These are phyloP conservation scores for Flagelloscypha sp. DNA, from an alignment of 768 basidiomycete genomes.

Conservation along the genomic window DNA sequence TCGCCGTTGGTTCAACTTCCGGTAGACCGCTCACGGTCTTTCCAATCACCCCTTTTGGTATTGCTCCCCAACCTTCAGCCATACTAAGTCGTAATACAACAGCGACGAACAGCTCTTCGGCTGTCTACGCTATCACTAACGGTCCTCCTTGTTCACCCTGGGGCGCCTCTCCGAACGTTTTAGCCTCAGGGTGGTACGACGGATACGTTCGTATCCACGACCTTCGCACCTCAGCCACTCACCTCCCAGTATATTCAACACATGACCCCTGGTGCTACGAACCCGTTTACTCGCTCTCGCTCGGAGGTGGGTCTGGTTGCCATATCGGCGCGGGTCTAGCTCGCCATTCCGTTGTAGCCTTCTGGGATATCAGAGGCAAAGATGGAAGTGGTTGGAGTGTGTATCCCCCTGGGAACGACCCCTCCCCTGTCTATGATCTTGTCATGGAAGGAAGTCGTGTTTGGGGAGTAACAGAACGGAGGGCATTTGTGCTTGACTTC, in stretches of 20 bases:
- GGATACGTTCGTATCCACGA: slow-evolving; percentile 69
- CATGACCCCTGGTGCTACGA: slow-evolving; percentile 63
- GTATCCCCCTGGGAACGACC: slow-evolving; percentile 71
- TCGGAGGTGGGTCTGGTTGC: slow-evolving; percentile 59
- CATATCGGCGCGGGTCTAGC: slow-evolving; percentile 73
- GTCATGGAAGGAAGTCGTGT: slow-evolving; percentile 70
- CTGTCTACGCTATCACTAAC: slow-evolving; percentile 65
- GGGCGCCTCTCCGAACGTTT: slow-evolving; percentile 61
- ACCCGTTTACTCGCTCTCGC: slow-evolving; percentile 68
- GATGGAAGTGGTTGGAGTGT: slow-evolving; percentile 66
- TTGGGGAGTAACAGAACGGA: slow-evolving; percentile 69
- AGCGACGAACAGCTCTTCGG: slow-evolving; percentile 26
- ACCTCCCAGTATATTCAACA: slow-evolving; percentile 53
- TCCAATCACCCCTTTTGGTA: slow-evolving; percentile 34
- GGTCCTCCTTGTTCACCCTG: slow-evolving; percentile 57
- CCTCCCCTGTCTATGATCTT: slow-evolving; percentile 70
- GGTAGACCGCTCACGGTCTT: slow-evolving; percentile 51
- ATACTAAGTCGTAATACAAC: slow-evolving; percentile 33
- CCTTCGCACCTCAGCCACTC: slow-evolving; percentile 47
- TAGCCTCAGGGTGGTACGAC: slow-evolving; percentile 81
- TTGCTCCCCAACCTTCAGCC: slow-evolving; percentile 41
- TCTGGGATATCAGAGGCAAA: slow-evolving; percentile 72
- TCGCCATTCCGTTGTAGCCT: slow-evolving; percentile 66
- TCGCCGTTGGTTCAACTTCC: slow-evolving; percentile 61
- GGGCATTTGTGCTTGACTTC: slow-evolving; percentile 79